Conservation (phyloP, 2,329 filamentous ascomycete genomes). For the Colletotrichum chrysophilum region DNA sequence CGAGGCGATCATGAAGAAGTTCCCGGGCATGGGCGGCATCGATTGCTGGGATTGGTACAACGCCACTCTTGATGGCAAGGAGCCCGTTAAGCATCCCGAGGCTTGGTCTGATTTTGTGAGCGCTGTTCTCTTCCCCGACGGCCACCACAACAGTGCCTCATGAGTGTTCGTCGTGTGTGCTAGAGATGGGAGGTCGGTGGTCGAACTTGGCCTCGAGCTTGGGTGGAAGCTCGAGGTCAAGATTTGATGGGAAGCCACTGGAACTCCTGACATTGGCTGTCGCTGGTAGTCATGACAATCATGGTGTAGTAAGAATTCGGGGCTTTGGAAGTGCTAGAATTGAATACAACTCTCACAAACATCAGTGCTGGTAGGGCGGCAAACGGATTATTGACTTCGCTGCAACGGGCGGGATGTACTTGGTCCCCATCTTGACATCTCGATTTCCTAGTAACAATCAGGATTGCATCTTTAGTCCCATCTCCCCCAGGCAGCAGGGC, state of each 20-base stretch:
- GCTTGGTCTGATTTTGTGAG: background rate
- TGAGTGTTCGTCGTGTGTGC: background rate
- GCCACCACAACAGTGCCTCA: background rate
- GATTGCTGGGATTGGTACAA: background rate
- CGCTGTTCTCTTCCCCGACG: background rate
- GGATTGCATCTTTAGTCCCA: background rate
- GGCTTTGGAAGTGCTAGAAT: background rate
- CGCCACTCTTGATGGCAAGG: background rate
- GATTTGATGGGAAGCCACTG: background rate
- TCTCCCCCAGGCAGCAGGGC: background rate
- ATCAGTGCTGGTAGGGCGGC: too few relatives aligned
- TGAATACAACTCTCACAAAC: background rate
- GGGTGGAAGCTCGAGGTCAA: background rate
- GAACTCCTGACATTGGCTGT: background rate
- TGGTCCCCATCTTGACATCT: background rate
- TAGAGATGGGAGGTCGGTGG: background rate
- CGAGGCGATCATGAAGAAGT: too few relatives aligned
- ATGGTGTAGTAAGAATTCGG: background rate
- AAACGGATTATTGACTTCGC: background rate
- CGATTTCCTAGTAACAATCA: background rate
- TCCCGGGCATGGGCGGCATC: background rate
- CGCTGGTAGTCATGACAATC: background rate
- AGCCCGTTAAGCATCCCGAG: background rate
- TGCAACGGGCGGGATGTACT: background rate
- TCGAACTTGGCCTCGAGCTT: background rate